Evolutionary conservation across 208 protist species (phyloP), one percentile per base, ranked within the genome.

Genomic region (Porcisia hertigi): DNA sequence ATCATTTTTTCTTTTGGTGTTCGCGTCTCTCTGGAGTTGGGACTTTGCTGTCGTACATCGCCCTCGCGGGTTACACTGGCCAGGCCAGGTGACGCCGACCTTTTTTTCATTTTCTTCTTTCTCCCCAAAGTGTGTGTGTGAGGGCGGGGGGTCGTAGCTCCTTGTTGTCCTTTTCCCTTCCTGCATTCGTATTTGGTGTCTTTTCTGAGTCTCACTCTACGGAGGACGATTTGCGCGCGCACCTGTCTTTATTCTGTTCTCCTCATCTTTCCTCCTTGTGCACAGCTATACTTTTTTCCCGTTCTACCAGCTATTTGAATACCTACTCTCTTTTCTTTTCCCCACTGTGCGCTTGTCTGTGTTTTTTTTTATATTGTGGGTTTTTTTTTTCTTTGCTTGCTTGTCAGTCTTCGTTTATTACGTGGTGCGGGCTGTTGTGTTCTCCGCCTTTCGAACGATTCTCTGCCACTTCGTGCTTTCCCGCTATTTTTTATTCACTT

Each of bases 391-490:
- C 5, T 71, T 18, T 71, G 5, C 3, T 18, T 71, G 47, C 47
- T 12, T 52, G 47, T 0, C 8, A n/a, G 45, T 55, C 43, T 43
- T 30, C 11, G 45, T 43, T 9, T 57, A 6, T 2, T 6, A 25
- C 7, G 4, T 73, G 36, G 9, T 63, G 53, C 30, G 20, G n/a
- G 54, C 8, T 47, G 30, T 41, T 63, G 11, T 60, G 16, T 49
- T 45, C n/a, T 62, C 16, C 52, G 7, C 25, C 62, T 66, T 47
- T 45, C 36, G 12, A 66, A 18, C 16, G 62, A 49, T 41, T n/a
- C 43, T 66, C 62, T 47, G 39, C 36, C 43, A 47, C 36, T 66
- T 52, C 2, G 18, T 47, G 69, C 20, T 64, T 73, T 73, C 54
- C 62, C 69, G 45, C 25, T 12, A 5, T 14, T 11, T 67, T 30